phyloP scores from a whole-genome alignment of 2,329 filamentous ascomycete genomes.

The Diaporthe helianthi region DNA sequence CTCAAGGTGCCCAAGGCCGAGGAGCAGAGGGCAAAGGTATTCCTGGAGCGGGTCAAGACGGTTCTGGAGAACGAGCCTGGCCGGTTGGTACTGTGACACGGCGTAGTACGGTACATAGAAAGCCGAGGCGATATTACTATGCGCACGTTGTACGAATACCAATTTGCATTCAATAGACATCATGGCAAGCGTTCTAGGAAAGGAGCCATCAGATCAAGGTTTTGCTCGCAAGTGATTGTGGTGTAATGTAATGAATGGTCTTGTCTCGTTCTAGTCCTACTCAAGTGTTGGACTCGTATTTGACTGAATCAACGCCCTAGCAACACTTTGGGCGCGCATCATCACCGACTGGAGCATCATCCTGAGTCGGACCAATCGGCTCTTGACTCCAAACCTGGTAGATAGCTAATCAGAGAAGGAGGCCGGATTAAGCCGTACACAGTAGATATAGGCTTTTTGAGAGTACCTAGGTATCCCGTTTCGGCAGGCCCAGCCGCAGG shows the following conservation, averaged over 20 bases:
- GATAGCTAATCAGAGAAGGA: background rate
- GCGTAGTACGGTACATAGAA: background rate
- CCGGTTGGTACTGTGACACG: slow-evolving; percentile 67
- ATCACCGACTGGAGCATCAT: background rate
- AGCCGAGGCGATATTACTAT: background rate
- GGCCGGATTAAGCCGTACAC: background rate
- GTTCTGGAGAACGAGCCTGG: slow-evolving; percentile 83
- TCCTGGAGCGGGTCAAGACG: slow-evolving; percentile 85
- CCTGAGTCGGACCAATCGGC: background rate
- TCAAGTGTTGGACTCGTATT: background rate
- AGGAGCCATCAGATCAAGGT: background rate
- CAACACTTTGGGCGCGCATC: background rate
- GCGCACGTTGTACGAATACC: slow-evolving; percentile 28
- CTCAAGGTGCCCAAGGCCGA: slow-evolving; percentile 81
- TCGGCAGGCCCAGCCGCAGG: background rate
- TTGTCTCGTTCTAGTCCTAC: background rate
- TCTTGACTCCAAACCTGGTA: background rate
- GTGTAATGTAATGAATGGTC: background rate
- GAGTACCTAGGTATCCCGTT: background rate
- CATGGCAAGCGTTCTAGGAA: slow-evolving; percentile 6
- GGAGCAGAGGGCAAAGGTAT: slow-evolving; percentile 80
- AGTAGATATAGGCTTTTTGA: background rate
- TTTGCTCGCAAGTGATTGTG: background rate
- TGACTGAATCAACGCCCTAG: background rate
- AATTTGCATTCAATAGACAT: slow-evolving; percentile 30